Base-by-base conservation (phyloP, 208 protist genomes). In the Histomonas meleagridis region DNA sequence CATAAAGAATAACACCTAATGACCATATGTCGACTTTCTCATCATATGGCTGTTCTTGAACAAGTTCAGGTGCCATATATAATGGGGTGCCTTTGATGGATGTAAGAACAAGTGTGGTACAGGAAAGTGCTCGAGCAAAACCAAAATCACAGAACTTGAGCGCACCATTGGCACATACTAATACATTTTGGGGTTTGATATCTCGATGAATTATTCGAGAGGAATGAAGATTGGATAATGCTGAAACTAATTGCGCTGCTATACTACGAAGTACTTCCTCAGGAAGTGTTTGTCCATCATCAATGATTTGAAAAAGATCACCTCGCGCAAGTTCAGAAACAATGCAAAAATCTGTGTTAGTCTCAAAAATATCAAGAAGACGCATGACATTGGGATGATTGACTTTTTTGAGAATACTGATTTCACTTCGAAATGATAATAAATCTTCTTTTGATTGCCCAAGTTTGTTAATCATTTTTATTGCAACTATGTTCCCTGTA, bases 81-180 rank as follows among this genome's bases (percentile, higher is more conserved):
- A 98, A 95, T 28, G 94, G 94, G 4, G 94, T 95, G 18, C 94
- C 94, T 78, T 95, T 98, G 91, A 98, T 97, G 79, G 96, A 97
- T 0, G 97, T 97, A 14, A 98, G 93, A 32, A 97, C 95, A 57
- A 98, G 96, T 0, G 96, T 98, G 92, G 97, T 97, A 93, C 95
- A 96, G 78, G 62, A 69, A 48, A 94, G 78, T 3, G 96, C 95
- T 21, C 97, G 95, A 1, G 97, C 97, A 95, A 98, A 98, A 14
- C 97, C 97, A 95, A 99, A 99, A 95, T 99, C 97, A 76, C 96
- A 97, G 7, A 99, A 94, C 78, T 98, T 98, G 18, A 99, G 81
- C 18, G 69, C 49, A 12, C 51, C 48, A 62, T 92, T 53, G 9
- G 79, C 79, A 14, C 78, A 96, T 86, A 99, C 96, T 32, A 99